Percentiles rank a stretch among this genome's conserved stretches.
phyloP scores from a whole-genome alignment of 257 asterid genomes.

The Voacanga thouarsii region DNA sequence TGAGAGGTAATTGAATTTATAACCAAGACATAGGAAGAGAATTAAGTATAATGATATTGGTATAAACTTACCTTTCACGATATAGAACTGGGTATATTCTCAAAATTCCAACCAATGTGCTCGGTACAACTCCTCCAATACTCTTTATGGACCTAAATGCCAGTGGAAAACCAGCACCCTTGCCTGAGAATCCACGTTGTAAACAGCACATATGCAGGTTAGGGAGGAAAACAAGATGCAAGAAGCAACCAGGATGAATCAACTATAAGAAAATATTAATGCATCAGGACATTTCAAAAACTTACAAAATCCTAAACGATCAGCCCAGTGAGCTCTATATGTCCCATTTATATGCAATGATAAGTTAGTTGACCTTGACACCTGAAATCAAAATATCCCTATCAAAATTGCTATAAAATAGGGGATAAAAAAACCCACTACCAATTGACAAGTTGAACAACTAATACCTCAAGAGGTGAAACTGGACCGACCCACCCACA shows the following conservation, averaged over 20 bases:
- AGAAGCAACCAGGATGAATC: constrained; percentile 13
- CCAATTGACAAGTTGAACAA: constrained; percentile 22
- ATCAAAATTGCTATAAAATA: constrained; percentile 18
- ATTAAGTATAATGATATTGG: background rate
- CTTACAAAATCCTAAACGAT: constrained; percentile 90
- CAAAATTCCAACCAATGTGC: constrained; percentile 74
- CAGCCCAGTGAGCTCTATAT: constrained; percentile 97
- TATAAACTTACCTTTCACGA: constrained; percentile 73
- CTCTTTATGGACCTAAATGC: constrained; percentile 86
- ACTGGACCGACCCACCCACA: constrained; percentile 83
- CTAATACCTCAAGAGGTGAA: constrained; percentile 80
- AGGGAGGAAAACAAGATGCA: constrained; percentile 25
- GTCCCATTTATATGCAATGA: constrained; percentile 82
- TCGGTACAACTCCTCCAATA: constrained; percentile 81
- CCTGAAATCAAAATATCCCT: constrained; percentile 44
- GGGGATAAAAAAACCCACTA: constrained; percentile 7
- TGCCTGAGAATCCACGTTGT: constrained; percentile 49
- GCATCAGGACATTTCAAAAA: constrained; percentile 17
- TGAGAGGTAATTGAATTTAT: constrained; percentile 24
- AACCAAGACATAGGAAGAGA: constrained; percentile 13
- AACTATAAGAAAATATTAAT: constrained; percentile 9
- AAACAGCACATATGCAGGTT: constrained; percentile 18
- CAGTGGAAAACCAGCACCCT: constrained; percentile 56
- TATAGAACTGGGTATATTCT: constrained; percentile 84
- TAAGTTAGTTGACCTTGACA: constrained; percentile 48